These are phyloP conservation scores for Zasmidium citrigriseum DNA, from an alignment of 2,329 filamentous ascomycete species.

Conservation along the genomic window DNA sequence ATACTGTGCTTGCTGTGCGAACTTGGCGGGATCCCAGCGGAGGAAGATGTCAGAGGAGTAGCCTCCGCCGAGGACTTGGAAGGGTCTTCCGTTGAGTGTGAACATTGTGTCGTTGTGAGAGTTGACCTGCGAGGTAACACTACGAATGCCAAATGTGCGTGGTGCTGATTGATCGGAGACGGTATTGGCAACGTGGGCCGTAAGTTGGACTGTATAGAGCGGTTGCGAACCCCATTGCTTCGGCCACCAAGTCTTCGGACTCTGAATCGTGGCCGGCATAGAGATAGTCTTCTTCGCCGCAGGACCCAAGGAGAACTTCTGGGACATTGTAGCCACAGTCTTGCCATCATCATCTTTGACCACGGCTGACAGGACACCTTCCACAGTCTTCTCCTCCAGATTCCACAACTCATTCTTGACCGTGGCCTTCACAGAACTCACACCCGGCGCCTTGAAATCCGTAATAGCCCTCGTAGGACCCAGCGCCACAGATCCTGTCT, in stretches of 20 bases:
- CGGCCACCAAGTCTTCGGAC: slow-evolving; percentile 12
- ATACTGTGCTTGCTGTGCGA: slow-evolving; percentile 10
- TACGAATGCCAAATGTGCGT: slow-evolving; percentile 9
- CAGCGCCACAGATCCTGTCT: slow-evolving; percentile 5
- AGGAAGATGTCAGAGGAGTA: slow-evolving; percentile 13
- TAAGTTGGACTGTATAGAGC: slow-evolving; percentile 6
- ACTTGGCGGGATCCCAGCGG: slow-evolving; percentile 6
- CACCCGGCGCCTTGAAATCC: slow-evolving; percentile 5
- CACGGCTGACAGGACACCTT: slow-evolving; percentile 1
- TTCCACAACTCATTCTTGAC: slow-evolving; percentile 9
- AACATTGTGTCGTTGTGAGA: slow-evolving; percentile 14
- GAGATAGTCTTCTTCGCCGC: slow-evolving; percentile 4
- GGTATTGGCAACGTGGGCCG: neutral
- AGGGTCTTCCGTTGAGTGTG: slow-evolving; percentile 8
- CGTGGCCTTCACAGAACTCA: slow-evolving; percentile 4
- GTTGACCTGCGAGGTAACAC: slow-evolving; percentile 9
- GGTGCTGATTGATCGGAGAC: slow-evolving; percentile 3
- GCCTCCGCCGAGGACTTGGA: slow-evolving; percentile 12
- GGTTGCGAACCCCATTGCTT: slow-evolving; percentile 12
- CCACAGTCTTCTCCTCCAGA: slow-evolving; percentile 1
- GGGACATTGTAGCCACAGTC: neutral
- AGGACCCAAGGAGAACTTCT: slow-evolving; percentile 3
- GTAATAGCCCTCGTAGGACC: slow-evolving; percentile 1
- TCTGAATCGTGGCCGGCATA: neutral
- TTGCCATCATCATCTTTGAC: neutral